These are phyloP conservation scores for Boletus rex-veris DNA, from an alignment of 768 basidiomycete genomes.

Conservation along the genomic window DNA sequence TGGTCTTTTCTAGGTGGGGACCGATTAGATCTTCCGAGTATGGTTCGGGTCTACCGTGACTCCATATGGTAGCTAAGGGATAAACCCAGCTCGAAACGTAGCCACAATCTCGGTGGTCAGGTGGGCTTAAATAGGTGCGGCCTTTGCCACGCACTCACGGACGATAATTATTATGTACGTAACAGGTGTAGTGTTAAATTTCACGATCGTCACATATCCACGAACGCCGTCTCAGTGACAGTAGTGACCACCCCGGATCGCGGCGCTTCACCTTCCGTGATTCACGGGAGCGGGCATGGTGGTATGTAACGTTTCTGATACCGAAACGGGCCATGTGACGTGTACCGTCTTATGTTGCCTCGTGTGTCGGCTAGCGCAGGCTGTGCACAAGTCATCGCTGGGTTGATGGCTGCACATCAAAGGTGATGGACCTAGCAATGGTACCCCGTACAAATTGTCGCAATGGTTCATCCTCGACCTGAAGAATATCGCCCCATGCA, in stretches of 20 bases:
- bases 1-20: not conserved
- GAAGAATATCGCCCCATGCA: constrained; percentile 34
- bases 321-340: constrained; percentile 30
- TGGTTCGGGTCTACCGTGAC: constrained; percentile 14
- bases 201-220: constrained; percentile 20
- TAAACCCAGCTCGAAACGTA: constrained; percentile 11
- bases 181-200: constrained; percentile 13
- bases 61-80: constrained; percentile 11
- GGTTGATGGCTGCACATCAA: constrained; percentile 24
- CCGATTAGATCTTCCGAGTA: constrained; percentile 19
- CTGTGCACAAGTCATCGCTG: constrained; percentile 29
- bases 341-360: constrained; percentile 28
- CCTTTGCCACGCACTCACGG: constrained; percentile 10
- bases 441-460: constrained; percentile 26
- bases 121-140: constrained; percentile 11
- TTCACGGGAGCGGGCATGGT: constrained; percentile 18
- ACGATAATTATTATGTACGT: constrained; percentile 22
- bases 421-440: constrained; percentile 23
- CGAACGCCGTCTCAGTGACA: constrained; percentile 16
- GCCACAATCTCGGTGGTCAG: constrained; percentile 10
- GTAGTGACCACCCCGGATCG: constrained; percentile 21
- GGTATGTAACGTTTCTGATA: constrained; percentile 27
- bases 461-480: constrained; percentile 36
- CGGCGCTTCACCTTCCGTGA: constrained; percentile 22
- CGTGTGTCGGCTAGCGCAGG: constrained; percentile 28